phyloP scores from a whole-genome alignment of 352 stramenopile species.

The Phytophthora syringae region DNA sequence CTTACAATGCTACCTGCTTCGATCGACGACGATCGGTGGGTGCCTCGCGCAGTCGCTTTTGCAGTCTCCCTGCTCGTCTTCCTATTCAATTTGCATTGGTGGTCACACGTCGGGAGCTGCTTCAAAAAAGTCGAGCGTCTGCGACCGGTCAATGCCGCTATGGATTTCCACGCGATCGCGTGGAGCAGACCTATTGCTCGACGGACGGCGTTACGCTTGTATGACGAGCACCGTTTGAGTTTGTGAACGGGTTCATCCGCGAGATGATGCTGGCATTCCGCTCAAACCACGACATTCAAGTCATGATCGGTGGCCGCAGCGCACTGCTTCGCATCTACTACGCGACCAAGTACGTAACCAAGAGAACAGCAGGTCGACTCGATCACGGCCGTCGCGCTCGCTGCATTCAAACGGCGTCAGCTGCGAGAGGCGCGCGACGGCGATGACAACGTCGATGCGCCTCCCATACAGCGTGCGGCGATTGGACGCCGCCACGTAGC shows the following conservation, averaged over 20 bases:
- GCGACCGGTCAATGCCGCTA: not conserved
- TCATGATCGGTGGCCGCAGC: too few relatives aligned
- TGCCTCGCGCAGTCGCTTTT: slow-evolving; percentile 1
- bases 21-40: slow-evolving; percentile 5
- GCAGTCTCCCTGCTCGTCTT: not conserved
- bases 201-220: not conserved
- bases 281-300: too few relatives aligned
- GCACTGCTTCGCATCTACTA: too few relatives aligned
- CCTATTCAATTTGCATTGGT: not conserved
- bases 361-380: too few relatives aligned
- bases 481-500: not conserved
- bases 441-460: not conserved
- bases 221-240: too few relatives aligned
- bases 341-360: too few relatives aligned
- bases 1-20: not conserved
- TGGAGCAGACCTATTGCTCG: not conserved
- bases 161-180: not conserved
- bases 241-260: not conserved
- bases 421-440: not conserved
- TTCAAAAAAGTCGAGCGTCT: not conserved
- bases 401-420: not conserved
- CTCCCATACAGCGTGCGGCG: too few relatives aligned
- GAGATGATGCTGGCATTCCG: too few relatives aligned
- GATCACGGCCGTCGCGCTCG: too few relatives aligned
- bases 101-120: not conserved